Evolutionary conservation across 2,329 filamentous ascomycete genomes (phyloP).

Genomic region (Colletotrichum costaricense): DNA sequence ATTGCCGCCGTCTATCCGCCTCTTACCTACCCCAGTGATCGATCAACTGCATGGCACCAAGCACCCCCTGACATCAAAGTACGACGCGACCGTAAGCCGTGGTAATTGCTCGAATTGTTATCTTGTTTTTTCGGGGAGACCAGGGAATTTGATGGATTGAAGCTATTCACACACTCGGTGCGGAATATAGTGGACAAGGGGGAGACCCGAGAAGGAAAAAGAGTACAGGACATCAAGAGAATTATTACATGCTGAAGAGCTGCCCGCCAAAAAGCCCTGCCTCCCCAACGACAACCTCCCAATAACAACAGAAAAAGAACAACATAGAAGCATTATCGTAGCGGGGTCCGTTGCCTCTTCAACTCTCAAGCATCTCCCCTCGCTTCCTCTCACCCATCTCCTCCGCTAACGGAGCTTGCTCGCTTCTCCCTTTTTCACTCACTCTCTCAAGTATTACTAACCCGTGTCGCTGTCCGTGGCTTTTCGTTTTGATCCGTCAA

Average conservation of each 20-base stretch:
- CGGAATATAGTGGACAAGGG: slow-evolving; percentile 34
- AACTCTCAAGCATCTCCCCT: slow-evolving; percentile 4
- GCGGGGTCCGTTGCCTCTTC: slow-evolving; percentile 31
- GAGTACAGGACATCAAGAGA: slow-evolving; percentile 54
- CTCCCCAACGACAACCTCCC: slow-evolving; percentile 42
- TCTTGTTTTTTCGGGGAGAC: slow-evolving; percentile 5
- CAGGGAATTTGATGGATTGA: slow-evolving; percentile 18
- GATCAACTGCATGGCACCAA: neutral
- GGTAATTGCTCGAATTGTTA: neutral
- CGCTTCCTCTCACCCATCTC: slow-evolving; percentile 17
- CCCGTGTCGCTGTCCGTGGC: slow-evolving; percentile 11
- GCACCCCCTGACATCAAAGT: neutral
- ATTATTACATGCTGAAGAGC: slow-evolving; percentile 62
- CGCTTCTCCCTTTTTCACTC: neutral
- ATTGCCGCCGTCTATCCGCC: neutral
- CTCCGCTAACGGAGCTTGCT: neutral
- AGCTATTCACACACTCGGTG: slow-evolving; percentile 33
- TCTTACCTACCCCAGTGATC: neutral
- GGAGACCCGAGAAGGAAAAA: slow-evolving; percentile 41
- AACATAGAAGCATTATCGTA: slow-evolving; percentile 39
- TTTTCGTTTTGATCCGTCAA: slow-evolving; percentile 3
- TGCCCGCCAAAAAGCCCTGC: slow-evolving; percentile 43
- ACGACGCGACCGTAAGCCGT: neutral
- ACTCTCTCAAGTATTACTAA: slow-evolving; percentile 16
- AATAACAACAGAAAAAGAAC: slow-evolving; percentile 18